Evolutionary conservation across 805 yeast genomes (phyloP).

Genomic region (Ogataea zsoltii): DNA sequence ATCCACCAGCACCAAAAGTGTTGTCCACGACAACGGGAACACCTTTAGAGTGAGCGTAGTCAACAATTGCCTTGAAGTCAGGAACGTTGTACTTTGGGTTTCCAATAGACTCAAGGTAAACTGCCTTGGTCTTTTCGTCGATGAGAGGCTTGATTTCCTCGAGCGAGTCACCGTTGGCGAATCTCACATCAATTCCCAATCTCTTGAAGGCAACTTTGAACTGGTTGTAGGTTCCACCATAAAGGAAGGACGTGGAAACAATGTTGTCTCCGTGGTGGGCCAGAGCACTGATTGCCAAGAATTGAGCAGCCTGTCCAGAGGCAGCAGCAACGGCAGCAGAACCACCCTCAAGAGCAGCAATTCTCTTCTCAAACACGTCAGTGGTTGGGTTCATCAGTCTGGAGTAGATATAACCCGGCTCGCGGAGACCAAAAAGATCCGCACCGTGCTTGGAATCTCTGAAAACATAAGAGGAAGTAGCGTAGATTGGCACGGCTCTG

Average conservation of each 20-base stretch:
- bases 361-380: slow-evolving; percentile 86
- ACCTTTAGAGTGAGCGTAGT: slow-evolving; percentile 82
- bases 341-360: slow-evolving; percentile 93
- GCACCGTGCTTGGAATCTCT: slow-evolving; percentile 91
- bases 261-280: slow-evolving; percentile 91
- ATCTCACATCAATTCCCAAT: slow-evolving; percentile 81
- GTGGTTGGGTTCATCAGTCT: slow-evolving; percentile 92
- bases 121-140: slow-evolving; percentile 85
- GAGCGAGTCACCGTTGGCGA: slow-evolving; percentile 76
- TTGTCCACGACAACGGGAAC: slow-evolving; percentile 91
- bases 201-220: slow-evolving; percentile 87
- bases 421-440: slow-evolving; percentile 79
- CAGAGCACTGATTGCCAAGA: slow-evolving; percentile 76
- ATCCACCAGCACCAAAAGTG: slow-evolving; percentile 98
- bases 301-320: slow-evolving; percentile 98
- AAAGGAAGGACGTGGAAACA: slow-evolving; percentile 79
- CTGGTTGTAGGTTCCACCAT: slow-evolving; percentile 97
- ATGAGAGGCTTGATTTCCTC: slow-evolving; percentile 71
- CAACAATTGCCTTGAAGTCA: slow-evolving; percentile 76
- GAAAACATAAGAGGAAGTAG: slow-evolving; percentile 87
- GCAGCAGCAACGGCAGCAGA: slow-evolving; percentile 85
- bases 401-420: slow-evolving; percentile 84
- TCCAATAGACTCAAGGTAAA: slow-evolving; percentile 87
- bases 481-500: slow-evolving; percentile 92
- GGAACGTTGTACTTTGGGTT: slow-evolving; percentile 93